Evolutionary conservation across 805 yeast genomes (phyloP).

Genomic region (Nakazawaea populi): DNA sequence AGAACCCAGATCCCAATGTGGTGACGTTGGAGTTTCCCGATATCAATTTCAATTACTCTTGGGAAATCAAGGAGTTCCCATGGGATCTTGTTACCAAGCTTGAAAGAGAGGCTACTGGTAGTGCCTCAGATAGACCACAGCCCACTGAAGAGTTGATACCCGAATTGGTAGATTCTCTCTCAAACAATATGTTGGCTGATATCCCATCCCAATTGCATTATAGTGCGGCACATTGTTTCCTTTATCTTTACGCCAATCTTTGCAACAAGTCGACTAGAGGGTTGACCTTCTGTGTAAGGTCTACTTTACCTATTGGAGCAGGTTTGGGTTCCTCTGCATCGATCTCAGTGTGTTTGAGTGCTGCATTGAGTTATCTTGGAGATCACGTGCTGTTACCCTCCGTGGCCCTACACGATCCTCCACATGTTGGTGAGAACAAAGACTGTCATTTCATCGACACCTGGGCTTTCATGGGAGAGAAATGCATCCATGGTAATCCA

Average conservation of each 20-base stretch:
- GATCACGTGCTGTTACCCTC: constrained; percentile 41
- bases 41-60: constrained; percentile 56
- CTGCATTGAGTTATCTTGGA: constrained; percentile 64
- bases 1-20: constrained; percentile 31
- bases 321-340: constrained; percentile 96
- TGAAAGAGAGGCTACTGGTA: too few species aligned
- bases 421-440: constrained; percentile 22
- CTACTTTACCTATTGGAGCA: constrained; percentile 92
- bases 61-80: constrained; percentile 61
- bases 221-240: constrained; percentile 76
- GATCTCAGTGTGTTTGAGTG: constrained; percentile 73
- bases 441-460: constrained; percentile 62
- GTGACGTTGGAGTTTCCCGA: constrained; percentile 80
- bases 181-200: constrained; percentile 32
- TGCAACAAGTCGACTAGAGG: constrained; percentile 44
- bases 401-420: constrained; percentile 13
- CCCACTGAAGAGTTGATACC: constrained; percentile 54
- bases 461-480: constrained; percentile 93
- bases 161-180: constrained; percentile 46
- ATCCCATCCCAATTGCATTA: constrained; percentile 56
- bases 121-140: not conserved
- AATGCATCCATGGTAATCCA: constrained; percentile 94
- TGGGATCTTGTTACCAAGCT: constrained; percentile 33
- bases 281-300: constrained; percentile 58
- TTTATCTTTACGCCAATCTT: constrained; percentile 65